Conservation (phyloP, 2,329 filamentous ascomycete genomes). For the Fusarium mangiferae region DNA sequence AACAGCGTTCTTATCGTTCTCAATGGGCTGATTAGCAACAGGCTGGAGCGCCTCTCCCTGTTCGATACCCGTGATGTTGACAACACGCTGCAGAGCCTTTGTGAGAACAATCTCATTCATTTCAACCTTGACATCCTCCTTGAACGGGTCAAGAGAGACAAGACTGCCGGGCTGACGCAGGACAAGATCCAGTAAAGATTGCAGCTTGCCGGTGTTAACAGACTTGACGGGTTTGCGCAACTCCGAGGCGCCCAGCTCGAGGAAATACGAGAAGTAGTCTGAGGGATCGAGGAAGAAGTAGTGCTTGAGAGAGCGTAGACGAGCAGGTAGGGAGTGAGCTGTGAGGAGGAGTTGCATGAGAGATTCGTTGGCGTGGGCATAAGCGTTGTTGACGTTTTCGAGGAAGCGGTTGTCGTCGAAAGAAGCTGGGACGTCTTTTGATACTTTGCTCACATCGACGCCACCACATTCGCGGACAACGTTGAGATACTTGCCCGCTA, state of each 20-base stretch:
- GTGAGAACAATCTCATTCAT: constrained; percentile 96
- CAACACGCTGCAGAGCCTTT: constrained; percentile 93
- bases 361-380: constrained; percentile 94
- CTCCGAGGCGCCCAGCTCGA: constrained; percentile 90
- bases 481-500: constrained; percentile 97
- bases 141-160: constrained; percentile 94
- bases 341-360: constrained; percentile 91
- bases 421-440: constrained; percentile 86
- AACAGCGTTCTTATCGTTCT: constrained; percentile 85
- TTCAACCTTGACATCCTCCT: constrained; percentile 96
- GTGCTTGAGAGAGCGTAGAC: constrained; percentile 92
- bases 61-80: constrained; percentile 95
- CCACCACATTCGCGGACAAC: constrained; percentile 97
- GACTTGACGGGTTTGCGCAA: constrained; percentile 87
- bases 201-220: constrained; percentile 92
- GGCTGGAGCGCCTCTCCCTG: constrained; percentile 85
- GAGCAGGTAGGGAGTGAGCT: constrained; percentile 87
- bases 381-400: constrained; percentile 95
- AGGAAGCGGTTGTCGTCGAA: constrained; percentile 93
- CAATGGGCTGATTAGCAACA: constrained; percentile 72
- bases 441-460: constrained; percentile 90
- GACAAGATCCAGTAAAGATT: constrained; percentile 94
- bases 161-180: constrained; percentile 96
- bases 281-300: constrained; percentile 99
- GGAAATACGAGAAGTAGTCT: constrained; percentile 98